Percentiles rank a stretch among this genome's conserved stretches.
These are phyloP conservation scores for Solanum corneliomulleri DNA, from an alignment of 257 asterid genomes.

Conservation along the genomic window DNA sequence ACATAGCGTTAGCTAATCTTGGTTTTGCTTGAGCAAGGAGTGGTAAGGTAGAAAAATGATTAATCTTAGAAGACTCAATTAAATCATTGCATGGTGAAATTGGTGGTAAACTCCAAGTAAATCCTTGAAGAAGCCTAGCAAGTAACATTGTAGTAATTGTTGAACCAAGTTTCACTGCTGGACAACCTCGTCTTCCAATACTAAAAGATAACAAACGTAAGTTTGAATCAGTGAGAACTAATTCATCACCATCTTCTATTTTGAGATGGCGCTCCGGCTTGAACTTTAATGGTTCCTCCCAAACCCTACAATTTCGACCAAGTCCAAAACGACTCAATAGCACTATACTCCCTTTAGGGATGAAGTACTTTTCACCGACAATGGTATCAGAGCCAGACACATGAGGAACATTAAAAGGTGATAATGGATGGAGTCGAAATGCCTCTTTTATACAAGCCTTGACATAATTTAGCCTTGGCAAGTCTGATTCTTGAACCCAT, in stretches of 20 bases:
- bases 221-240: background rate
- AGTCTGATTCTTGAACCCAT: conserved; percentile 21
- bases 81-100: background rate
- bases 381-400: conserved; percentile 2
- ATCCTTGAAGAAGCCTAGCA: background rate
- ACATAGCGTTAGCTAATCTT: background rate
- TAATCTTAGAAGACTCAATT: background rate
- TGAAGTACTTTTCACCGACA: conserved; percentile 12
- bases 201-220: background rate
- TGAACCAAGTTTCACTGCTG: background rate
- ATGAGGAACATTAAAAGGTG: conserved; percentile 19
- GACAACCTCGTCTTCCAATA: background rate
- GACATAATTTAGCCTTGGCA: conserved; percentile 10
- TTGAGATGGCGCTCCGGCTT: background rate
- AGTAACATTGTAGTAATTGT: background rate
- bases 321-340: background rate
- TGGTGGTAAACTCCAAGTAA: background rate
- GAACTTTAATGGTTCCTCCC: background rate
- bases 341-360: conserved; percentile 23
- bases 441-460: conserved; percentile 22
- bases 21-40: background rate
- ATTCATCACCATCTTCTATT: background rate
- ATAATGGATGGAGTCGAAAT: conserved; percentile 13
- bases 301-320: background rate
- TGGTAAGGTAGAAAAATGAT: background rate